A percentile compares a stretch with the other conserved stretches of the same genome.
Evolutionary conservation across 345 rosid genomes (phyloP).

Genomic region (Citrus mangshanensis): DNA sequence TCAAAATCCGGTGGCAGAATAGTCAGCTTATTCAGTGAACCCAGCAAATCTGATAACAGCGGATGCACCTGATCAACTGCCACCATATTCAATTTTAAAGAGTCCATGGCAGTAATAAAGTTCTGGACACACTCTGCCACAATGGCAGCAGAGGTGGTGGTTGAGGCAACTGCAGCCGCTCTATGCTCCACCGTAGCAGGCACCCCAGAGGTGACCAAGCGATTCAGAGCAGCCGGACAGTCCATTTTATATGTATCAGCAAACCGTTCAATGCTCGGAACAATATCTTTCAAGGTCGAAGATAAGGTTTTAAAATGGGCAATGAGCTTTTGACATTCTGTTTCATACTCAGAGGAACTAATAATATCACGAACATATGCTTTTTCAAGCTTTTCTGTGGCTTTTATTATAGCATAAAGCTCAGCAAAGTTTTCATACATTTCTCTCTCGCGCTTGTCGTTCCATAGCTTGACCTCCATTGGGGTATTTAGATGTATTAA

Average conservation of each 20-base stretch:
- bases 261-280: slow-evolving; percentile 83
- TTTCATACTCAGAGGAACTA: slow-evolving; percentile 71
- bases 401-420: slow-evolving; percentile 91
- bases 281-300: slow-evolving; percentile 66
- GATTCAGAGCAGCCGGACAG: slow-evolving; percentile 87
- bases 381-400: slow-evolving; percentile 96
- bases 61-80: slow-evolving; percentile 97
- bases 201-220: slow-evolving; percentile 81
- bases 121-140: slow-evolving; percentile 96
- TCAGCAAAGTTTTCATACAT: slow-evolving; percentile 96
- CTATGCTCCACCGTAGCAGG: slow-evolving; percentile 95
- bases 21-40: slow-evolving; percentile 68
- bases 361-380: slow-evolving; percentile 83
- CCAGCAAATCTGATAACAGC: slow-evolving; percentile 72
- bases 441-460: slow-evolving; percentile 95
- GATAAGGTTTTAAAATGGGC: slow-evolving; percentile 89
- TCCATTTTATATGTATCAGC: slow-evolving; percentile 96
- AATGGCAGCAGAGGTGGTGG: slow-evolving; percentile 75
- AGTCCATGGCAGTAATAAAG: slow-evolving; percentile 95
- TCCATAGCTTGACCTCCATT: slow-evolving; percentile 97
- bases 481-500: neutral
- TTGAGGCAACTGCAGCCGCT: slow-evolving; percentile 57
- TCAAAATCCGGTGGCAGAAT: slow-evolving; percentile 85
- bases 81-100: slow-evolving; percentile 87
- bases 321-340: slow-evolving; percentile 85